phyloP scores from a whole-genome alignment of 495 filamentous ascomycete genomes.

The Podospora pseudopauciseta region DNA sequence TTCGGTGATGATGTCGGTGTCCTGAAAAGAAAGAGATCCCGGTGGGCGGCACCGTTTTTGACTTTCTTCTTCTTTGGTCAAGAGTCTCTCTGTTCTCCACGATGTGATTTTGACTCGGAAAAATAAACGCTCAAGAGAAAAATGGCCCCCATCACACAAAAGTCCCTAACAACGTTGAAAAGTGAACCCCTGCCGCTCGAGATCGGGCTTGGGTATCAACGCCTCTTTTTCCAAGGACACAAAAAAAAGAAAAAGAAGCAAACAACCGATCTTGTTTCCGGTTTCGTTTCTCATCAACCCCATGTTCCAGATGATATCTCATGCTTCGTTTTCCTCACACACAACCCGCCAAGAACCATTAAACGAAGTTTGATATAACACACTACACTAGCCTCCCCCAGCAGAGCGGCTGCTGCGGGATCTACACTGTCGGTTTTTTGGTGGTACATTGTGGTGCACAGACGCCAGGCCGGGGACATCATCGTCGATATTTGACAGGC shows the following conservation, averaged over 20 bases:
- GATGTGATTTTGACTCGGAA: not conserved
- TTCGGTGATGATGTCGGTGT: not conserved
- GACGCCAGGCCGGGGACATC: not conserved
- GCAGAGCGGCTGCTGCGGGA: slow-evolving; percentile 15
- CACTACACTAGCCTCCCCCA: not conserved
- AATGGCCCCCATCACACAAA: too few species aligned
- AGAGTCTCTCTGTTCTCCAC: not conserved
- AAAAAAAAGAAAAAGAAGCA: not conserved
- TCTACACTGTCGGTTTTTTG: slow-evolving; percentile 18
- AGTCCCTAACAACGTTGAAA: not conserved
- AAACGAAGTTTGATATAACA: not conserved
- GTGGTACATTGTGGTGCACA: slow-evolving; percentile 1
- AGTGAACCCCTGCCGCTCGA: not conserved
- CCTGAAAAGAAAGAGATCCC: not conserved
- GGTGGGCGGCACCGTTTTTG: not conserved
- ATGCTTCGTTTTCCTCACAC: not conserved
- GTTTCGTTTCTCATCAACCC: not conserved
- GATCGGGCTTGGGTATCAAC: not conserved
- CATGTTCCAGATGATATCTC: not conserved
- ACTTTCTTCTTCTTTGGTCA: not conserved
- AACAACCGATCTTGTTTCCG: not conserved
- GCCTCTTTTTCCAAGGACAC: not conserved
- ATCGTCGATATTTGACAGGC: slow-evolving; percentile 10
- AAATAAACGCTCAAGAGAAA: not conserved
- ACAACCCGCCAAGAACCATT: slow-evolving; percentile 7